Evolutionary conservation across 2,329 filamentous ascomycete genomes (phyloP).

Genomic region (Ambrosiella beaveri): DNA sequence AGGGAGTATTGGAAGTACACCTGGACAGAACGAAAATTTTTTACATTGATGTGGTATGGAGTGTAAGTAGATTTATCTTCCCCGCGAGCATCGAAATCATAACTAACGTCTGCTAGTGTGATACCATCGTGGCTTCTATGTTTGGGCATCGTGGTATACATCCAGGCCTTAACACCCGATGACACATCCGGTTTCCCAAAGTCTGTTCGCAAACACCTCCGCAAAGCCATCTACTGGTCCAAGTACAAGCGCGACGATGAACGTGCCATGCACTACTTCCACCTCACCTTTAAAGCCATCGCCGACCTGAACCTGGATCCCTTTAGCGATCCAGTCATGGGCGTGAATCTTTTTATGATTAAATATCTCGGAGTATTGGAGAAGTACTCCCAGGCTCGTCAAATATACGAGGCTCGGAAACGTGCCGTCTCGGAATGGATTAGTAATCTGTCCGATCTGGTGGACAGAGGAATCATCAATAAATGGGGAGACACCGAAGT

Average conservation of each 20-base stretch:
- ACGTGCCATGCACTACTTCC: conserved; percentile 11
- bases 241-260: conserved; percentile 12
- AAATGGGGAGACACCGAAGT: conserved; percentile 22
- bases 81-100: neutral
- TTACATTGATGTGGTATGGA: conserved; percentile 7
- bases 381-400: conserved; percentile 51
- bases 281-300: conserved; percentile 9
- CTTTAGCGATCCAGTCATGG: conserved; percentile 79
- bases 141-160: conserved; percentile 3
- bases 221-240: conserved; percentile 13
- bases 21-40: conserved; percentile 2
- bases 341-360: conserved; percentile 69
- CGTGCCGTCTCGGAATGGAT: conserved; percentile 50
- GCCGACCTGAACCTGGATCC: conserved; percentile 44
- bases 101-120: neutral
- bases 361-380: conserved; percentile 63
- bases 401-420: conserved; percentile 62
- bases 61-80: conserved; percentile 5
- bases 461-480: conserved; percentile 29
- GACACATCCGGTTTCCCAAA: conserved; percentile 7
- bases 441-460: conserved; percentile 32
- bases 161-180: conserved; percentile 8
- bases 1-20: conserved; percentile 10
- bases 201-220: conserved; percentile 8
- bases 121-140: conserved; percentile 1